Evolutionary conservation across 2,329 filamentous ascomycete species (phyloP), one percentile per base, ranked within the genome.

Genomic region (Sodiomyces alkalinus): DNA sequence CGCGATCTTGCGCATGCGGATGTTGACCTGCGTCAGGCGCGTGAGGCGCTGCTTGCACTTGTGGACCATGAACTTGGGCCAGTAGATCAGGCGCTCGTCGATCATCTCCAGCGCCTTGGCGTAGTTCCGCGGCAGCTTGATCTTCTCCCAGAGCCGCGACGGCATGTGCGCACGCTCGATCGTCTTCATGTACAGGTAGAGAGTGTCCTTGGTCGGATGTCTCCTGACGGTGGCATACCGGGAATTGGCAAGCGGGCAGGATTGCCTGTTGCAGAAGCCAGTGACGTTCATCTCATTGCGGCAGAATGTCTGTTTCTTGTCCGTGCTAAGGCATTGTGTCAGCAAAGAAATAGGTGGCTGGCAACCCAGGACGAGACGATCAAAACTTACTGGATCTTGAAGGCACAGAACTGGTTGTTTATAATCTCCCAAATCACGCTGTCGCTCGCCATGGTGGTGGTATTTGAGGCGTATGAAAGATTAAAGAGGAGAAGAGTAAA

Each of bases 371-470:
- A 11, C 3, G 8, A 14, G 16, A 15, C 10, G 26, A 14, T 7
- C 17, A 11, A 15, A 17, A 43, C 70, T 42, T 58, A 83, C 74
- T 92, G 93, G 41, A 96, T 64, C 51, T 94, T 94, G 65, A 86
- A 96, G 28, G 80, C 77, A 62, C 90, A 96, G 52, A 90, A 92
- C 49, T 87, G 80, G 56, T 90, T 81, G 56, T 92, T 92, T 42
- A 94, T 93, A 33, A 94, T 81, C 52, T 86, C 76, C 90, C 90
- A 98, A 39, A 96, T 78, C 40, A 96, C 92, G 57, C 96, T 87
- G 64, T 96, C 87, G 38, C 83, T 92, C 33, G 81, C 74, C 80
- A 90, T 92, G 32, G 34, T 56, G 45, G 19, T 47, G 32, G 13
- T 34, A 17, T 4, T 25, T n/a, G n/a, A n/a, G n/a, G n/a, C n/a